Evolutionary conservation across 192 early-diverging fungal genomes (phyloP), one percentile per base, ranked within the genome.

Genomic region (Dissophora globulifera): DNA sequence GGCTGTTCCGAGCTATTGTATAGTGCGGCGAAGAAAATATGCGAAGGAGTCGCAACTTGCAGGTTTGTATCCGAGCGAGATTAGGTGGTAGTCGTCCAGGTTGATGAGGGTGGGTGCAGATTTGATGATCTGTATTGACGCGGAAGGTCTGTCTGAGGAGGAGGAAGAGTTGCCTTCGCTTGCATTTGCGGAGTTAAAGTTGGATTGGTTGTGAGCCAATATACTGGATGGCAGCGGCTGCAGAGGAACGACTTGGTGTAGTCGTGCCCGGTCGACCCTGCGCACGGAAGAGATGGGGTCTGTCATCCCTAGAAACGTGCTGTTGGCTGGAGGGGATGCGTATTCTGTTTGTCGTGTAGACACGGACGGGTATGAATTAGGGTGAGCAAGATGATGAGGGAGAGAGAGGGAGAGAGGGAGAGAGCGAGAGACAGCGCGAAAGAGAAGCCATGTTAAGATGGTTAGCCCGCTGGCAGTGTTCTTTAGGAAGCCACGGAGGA

Each of bases 51-150:
- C 5, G 10, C 26, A 45, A 25, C 22, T 46, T 64, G 58, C 71
- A 13, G 71, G 71, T 23, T 75, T 75, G 35, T 75, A 75, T 52
- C 67, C 67, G 3, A 69, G 57, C 20, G 67, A 69, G 4, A 69
- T 60, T 0, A 69, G 47, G 50, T 75, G 65, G 45, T 75, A 54
- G 35, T 75, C 71, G 35, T 75, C 71, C 42, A 75, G 43, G 5
- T 50, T 75, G 26, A 66, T 22, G 15, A 65, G 50, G 27, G 57
- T 53, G 2, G 71, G 33, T 22, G 56, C 35, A 27, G 46, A 13
- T 13, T 41, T 55, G 19, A 45, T 25, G 19, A 30, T 4, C 8
- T 41, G 20, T 31, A 16, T 58, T 15, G 66, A 46, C 11, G 7
- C 16, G n/a, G 22, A 25, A 35, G 46, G 69, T n/a, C 23, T 23